Percentiles rank a stretch among this genome's conserved stretches.
Conservation (phyloP, 2,329 filamentous ascomycete genomes). For the Calonectria pteridis region DNA sequence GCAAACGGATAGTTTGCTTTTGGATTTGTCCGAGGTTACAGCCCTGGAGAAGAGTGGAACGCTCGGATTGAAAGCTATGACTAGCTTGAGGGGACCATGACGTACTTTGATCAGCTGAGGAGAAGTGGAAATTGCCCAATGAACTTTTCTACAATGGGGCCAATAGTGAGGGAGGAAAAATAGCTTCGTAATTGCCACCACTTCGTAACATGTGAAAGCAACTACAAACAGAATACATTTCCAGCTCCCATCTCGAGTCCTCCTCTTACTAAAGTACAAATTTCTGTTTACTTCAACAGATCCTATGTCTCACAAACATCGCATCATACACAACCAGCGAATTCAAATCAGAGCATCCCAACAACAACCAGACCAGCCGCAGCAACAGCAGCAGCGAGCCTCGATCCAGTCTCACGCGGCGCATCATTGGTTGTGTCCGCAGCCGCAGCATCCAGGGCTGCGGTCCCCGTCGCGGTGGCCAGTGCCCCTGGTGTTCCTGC, state of each 20-base stretch:
- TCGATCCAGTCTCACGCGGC: background rate
- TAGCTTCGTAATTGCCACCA: too few relatives aligned
- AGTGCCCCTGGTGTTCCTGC: too few relatives aligned
- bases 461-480: background rate
- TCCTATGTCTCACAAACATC: background rate
- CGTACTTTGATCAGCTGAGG: too few relatives aligned
- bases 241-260: background rate
- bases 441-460: background rate
- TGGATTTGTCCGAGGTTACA: background rate
- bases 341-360: background rate
- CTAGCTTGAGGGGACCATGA: too few relatives aligned
- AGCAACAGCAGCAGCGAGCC: background rate
- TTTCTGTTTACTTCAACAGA: too few relatives aligned
- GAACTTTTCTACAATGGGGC: too few relatives aligned
- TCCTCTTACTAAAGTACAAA: background rate
- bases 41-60: too few relatives aligned
- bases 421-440: background rate
- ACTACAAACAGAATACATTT: background rate
- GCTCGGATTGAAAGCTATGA: too few relatives aligned
- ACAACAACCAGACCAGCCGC: background rate
- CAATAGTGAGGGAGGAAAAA: too few relatives aligned
- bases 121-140: too few relatives aligned
- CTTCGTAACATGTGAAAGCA: too few relatives aligned
- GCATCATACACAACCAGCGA: background rate
- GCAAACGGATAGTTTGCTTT: background rate